Conservation (phyloP, 2,329 filamentous ascomycete species). For the Fusarium praegraminearum region DNA sequence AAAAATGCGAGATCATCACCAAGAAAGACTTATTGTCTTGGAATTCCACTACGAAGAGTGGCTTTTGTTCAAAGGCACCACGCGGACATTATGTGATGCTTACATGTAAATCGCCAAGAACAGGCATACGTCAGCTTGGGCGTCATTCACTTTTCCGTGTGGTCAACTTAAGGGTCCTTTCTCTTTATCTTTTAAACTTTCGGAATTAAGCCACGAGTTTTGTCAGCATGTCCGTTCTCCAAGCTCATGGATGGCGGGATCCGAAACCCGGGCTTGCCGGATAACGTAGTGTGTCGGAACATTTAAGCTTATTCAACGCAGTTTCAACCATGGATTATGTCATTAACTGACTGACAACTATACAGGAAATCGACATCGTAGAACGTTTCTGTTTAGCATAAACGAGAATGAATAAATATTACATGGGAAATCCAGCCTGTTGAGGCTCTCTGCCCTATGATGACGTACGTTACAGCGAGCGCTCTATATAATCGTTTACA, state of each 20-base stretch:
- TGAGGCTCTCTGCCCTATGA: background rate
- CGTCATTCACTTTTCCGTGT: conserved; percentile 22
- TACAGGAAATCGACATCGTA: no score
- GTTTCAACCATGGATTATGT: background rate
- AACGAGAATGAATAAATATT: background rate
- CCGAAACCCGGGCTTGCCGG: conserved; percentile 8
- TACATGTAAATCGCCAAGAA: conserved; percentile 26
- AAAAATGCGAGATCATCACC: background rate
- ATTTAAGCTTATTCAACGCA: conserved; percentile 26
- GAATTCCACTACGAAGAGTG: background rate
- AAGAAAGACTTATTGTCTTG: background rate
- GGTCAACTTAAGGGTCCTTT: conserved; percentile 5
- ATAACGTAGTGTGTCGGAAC: background rate
- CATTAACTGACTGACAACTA: no score
- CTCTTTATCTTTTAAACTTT: background rate
- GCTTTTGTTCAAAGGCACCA: conserved; percentile 6
- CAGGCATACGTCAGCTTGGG: conserved; percentile 25
- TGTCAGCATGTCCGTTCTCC: conserved; percentile 10
- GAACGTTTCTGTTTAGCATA: accelerated
- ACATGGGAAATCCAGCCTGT: background rate
- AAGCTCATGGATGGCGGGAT: conserved; percentile 8
- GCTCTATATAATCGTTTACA: background rate
- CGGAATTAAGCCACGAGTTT: conserved; percentile 19
- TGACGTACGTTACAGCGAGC: background rate
- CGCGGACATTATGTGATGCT: conserved; percentile 8